Evolutionary conservation across 805 yeast genomes (phyloP), one percentile per base, ranked within the genome.

Genomic region (Sungouiella thailandica): DNA sequence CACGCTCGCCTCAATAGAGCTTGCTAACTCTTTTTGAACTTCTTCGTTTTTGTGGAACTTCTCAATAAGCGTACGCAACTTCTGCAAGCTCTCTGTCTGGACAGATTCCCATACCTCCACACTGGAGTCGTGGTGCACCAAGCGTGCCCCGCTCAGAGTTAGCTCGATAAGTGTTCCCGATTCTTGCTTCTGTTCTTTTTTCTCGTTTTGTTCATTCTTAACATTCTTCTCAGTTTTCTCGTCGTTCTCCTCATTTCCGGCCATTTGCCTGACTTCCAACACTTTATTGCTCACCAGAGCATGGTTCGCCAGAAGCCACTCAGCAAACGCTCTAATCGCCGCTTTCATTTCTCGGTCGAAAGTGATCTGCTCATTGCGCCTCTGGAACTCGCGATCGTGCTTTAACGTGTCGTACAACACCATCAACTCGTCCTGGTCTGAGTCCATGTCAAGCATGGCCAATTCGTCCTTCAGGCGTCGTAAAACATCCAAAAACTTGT

Each of bases 331-430:
- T 9, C 33, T 32, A 5, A 37, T 31, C 2, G 27, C 26, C 17
- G n/a, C 28, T 8, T 24, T 23, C 23, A 58, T 34, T 2, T 36
- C 41, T n/a, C 29, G 37, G 17, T 43, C 42, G 23, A 47, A 36
- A 3, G 23, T 35, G 5, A 33, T 29, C 17, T 35, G 20, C 17
- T 36, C 39, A 16, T 34, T 22, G 19, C 49, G 40, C 25, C 46
- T 43, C 18, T 43, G 49, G 2, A 32, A 23, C 9, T 45, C 46
- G 17, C 41, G 37, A 8, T 59, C 66, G 28, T 40, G 38, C 28
- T 49, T 50, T 28, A 65, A 39, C 5, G 47, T 49, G 7, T 53
- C 56, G 31, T 53, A 60, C 9, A 65, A 54, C 14, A 50, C 36
- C 4, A 38, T 47, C 3, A 60, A 32, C 26, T 62, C 68, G 5